phyloP scores from a whole-genome alignment of 768 basidiomycete species.

The Lactarius pseudohatsudake region DNA sequence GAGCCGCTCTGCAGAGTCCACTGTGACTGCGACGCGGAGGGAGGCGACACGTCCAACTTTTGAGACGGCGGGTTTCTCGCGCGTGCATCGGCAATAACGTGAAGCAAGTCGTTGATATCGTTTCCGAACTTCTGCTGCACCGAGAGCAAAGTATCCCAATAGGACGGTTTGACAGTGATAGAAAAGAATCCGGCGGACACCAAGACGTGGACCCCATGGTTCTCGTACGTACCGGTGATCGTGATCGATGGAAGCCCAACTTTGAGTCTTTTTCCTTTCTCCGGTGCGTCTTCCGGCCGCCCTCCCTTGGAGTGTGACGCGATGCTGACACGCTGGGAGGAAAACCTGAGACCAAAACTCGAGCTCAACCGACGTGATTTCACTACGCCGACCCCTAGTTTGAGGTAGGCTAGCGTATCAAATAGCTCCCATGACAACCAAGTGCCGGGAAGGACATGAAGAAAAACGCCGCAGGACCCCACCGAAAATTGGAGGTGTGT shows the following conservation, averaged over 20 bases:
- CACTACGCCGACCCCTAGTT: constrained; percentile 37
- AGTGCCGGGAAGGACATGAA: constrained; percentile 86
- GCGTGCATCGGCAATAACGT: constrained; percentile 63
- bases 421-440: constrained; percentile 78
- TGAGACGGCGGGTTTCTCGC: constrained; percentile 30
- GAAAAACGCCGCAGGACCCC: constrained; percentile 52
- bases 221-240: constrained; percentile 58
- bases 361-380: constrained; percentile 38
- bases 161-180: constrained; percentile 72
- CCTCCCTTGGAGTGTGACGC: constrained; percentile 44
- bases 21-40: constrained; percentile 22
- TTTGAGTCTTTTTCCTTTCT: constrained; percentile 51
- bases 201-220: constrained; percentile 49
- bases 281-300: constrained; percentile 34
- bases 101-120: constrained; percentile 80
- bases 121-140: constrained; percentile 90
- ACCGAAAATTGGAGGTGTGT: constrained; percentile 57
- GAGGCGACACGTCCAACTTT: background rate
- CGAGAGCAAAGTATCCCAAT: constrained; percentile 79
- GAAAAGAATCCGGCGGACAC: constrained; percentile 68
- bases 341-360: constrained; percentile 64
- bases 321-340: constrained; percentile 61
- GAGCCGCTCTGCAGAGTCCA: constrained; percentile 43
- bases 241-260: constrained; percentile 66
- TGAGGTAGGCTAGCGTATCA: constrained; percentile 48